Evolutionary conservation across 306 rosid species (phyloP), one percentile per base, ranked within the genome.

Genomic region (Corylus americana): DNA sequence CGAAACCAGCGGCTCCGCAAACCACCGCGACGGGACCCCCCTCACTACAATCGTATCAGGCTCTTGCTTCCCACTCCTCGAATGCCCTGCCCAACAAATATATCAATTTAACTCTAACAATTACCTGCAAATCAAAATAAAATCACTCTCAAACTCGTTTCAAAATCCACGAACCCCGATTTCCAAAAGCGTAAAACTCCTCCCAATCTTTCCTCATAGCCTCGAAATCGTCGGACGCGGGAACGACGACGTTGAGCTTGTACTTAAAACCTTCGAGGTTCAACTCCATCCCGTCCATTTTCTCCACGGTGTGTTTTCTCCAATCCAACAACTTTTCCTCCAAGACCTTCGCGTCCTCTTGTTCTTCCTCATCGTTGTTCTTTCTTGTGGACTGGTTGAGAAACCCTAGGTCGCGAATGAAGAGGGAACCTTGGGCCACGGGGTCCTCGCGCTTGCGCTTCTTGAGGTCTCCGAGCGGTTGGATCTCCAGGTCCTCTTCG

Each of bases 1-100:
- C 16, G 98, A 95, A 86, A 95, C 98, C 75, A 92, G 77, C 0
- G 98, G 97, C 86, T 95, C 98, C 0, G 98, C 90, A 61, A 95
- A 95, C 98, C 98, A 95, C 45, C 98, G 85, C 11, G 98, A 95
- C 0, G 98, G 98, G 10, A 89, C 81, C 5, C 92, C 96, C 55
- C 88, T 86, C 44, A 95, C 72, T 11, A 90, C 75, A 44, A 92
- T 81, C 0, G 98, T 95, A 80, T 95, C 98, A 1, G 93, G 90
- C 54, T 90, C 91, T 47, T 83, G 88, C 53, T 66, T 87, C 84
- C 80, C 89, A 79, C 77, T 76, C 87, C 85, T 86, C 49, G 90
- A 82, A 79, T 80, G 76, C 73, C 93, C 94, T 86, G 87, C 68
- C 25, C 55, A 42, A 74, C 20, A 70, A 53, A 29, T 5, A 3